Conservation (phyloP, 208 protist genomes). For the Leishmania martiniquensis region DNA sequence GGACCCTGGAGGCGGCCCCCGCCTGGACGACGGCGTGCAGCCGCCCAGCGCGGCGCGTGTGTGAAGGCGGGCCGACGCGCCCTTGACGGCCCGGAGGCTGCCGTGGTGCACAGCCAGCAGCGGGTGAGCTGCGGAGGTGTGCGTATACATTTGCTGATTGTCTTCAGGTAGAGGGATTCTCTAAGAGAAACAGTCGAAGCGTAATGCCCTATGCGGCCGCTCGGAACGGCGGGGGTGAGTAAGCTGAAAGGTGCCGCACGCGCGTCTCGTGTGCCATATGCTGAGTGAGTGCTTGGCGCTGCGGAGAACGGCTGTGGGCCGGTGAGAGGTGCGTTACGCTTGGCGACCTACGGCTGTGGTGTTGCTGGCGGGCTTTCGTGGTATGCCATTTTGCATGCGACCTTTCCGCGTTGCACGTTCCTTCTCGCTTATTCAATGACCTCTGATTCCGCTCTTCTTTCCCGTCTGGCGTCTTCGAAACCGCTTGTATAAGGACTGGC, state of each 20-base stretch:
- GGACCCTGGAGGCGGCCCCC: background rate
- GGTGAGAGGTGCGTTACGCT: background rate
- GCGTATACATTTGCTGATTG: too few species aligned
- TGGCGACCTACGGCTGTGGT: background rate
- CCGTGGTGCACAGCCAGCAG: too few species aligned
- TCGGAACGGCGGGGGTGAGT: too few species aligned
- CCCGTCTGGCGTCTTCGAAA: background rate
- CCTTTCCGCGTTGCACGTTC: background rate
- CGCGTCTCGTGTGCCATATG: background rate
- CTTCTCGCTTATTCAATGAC: background rate
- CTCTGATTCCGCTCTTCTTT: slow-evolving; percentile 3
- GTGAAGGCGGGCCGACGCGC: background rate
- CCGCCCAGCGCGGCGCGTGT: background rate
- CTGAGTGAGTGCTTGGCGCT: background rate
- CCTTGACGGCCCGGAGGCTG: too few species aligned
- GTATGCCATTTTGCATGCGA: background rate
- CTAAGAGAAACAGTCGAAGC: too few species aligned
- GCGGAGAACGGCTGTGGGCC: background rate
- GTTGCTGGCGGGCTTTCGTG: background rate
- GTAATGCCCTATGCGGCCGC: too few species aligned
- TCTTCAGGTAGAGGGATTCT: too few species aligned
- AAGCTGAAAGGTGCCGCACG: too few species aligned
- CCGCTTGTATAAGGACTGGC: background rate
- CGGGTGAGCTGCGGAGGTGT: too few species aligned
- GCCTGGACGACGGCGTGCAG: background rate